These are phyloP conservation scores for Backusella liffmaniae DNA, from an alignment of 192 early-diverging fungal genomes.

Conservation along the genomic window DNA sequence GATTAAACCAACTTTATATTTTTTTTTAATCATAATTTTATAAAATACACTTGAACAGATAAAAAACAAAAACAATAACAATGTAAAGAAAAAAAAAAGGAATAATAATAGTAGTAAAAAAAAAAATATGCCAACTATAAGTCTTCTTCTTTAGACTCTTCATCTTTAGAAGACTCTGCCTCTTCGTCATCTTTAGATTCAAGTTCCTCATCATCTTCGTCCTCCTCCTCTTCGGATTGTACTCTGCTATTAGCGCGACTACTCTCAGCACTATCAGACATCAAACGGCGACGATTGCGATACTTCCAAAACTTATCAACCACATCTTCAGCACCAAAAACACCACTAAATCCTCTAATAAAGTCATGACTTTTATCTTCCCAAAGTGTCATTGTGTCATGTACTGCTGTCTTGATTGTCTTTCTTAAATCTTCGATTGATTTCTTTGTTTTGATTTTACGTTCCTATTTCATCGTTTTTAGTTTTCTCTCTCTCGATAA, in stretches of 20 bases:
- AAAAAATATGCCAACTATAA: neutral
- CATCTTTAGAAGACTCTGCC: neutral
- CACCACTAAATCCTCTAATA: constrained; percentile 63
- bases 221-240: constrained; percentile 10
- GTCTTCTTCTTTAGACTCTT: neutral
- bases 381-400: constrained; percentile 68
- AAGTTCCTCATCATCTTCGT: constrained; percentile 7
- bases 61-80: neutral
- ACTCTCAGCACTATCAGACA: constrained; percentile 9
- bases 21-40: too few relatives aligned
- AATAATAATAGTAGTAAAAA: neutral
- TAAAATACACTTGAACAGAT: neutral
- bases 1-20: too few relatives aligned
- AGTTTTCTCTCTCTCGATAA: neutral
- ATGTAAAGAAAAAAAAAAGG: neutral
- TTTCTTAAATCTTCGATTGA: constrained; percentile 68
- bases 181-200: neutral
- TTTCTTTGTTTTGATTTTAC: constrained; percentile 75
- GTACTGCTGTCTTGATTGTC: constrained; percentile 66
- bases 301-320: constrained; percentile 35
- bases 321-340: constrained; percentile 65
- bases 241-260: constrained; percentile 17
- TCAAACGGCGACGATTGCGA: constrained; percentile 8
- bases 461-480: constrained; percentile 43
- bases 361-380: constrained; percentile 77